Evolutionary conservation across 306 rosid species (phyloP), one percentile per base, ranked within the genome.

Genomic region (Senna siamea): DNA sequence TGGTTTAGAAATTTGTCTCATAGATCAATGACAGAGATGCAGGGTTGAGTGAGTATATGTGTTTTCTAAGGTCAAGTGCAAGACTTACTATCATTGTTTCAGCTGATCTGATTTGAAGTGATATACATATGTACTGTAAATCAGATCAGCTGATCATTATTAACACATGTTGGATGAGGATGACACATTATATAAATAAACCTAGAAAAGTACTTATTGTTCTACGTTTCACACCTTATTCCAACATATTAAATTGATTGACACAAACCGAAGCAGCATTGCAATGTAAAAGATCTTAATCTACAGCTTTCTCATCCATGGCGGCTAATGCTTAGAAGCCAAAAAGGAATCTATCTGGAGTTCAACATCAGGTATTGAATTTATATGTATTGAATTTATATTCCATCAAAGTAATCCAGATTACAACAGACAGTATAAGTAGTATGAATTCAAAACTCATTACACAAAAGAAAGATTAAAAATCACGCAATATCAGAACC

Each of bases 401-500:
- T 30, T 58, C 65, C 43, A 15, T 58, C 12, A 15, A 57, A 58
- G 65, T 2, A 58, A 34, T 34, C 65, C 13, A 15, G 65, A 32
- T 15, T 15, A 6, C 22, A 4, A n/a, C 15, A 35, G 7, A 10
- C 7, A 9, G 66, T 34, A 60, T 34, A 60, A 60, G 15, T 34
- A 41, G 15, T 4, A 34, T 0, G 47, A 18, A 61, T 34, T 18
- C 67, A 61, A 61, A 37, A 17, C 30, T 35, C 47, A 18, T n/a
- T n/a, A n/a, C n/a, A n/a, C n/a, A n/a, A n/a, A n/a, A n/a, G 30
- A 26, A 26, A 26, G 30, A 26, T 26, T 26, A 61, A 37, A 17
- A 61, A 61, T 61, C 46, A 61, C 28, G 67, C 30, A 17, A 37
- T 12, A 2, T 9, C 47, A 37, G 67, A 61, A n/a, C 35, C 67